Evolutionary conservation across 2,329 filamentous ascomycete genomes (phyloP), one percentile per base, ranked within the genome.

Genomic region (Chrysosporium keratinophilum): DNA sequence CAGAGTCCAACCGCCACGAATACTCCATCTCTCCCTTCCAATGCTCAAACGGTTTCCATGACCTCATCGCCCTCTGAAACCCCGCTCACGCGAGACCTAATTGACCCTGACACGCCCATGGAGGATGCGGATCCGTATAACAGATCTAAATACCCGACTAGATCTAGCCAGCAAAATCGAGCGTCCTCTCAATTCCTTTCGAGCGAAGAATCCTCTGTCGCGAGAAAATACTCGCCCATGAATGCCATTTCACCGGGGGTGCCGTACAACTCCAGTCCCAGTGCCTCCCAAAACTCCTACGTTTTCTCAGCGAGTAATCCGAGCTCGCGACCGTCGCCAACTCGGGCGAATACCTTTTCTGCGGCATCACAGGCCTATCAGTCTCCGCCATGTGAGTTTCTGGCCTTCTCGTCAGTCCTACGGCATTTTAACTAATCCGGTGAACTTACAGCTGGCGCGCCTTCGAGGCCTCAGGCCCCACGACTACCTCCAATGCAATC

Each of bases 161-260:
- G 87, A 61, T 82, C 82, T 69, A 85, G 89, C 69, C 85, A 90
- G 67, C 82, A 88, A 64, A 67, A 57, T 60, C 83, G 91, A 61
- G 76, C 82, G 56, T 88, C 80, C 58, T 81, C 88, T 62, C 85
- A 91, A 68, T 86, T 85, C 61, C 71, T 83, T 45, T 75, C 84
- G 49, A 83, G 83, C 60, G 83, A 91, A 65, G 83, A 87, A 56
- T 93, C 88, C 42, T 78, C 87, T 49, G 88, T 88, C 54, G 87
- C 89, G 56, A 87, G 94, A 69, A 83, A 90, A 66, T 97, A 97
- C 72, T 97, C 91, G 45, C 93, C 91, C 59, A 96, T 96, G 90
- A 91, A 95, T 68, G 80, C 82, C 14, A 75, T 94, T 57, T 88
- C 89, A 57, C 87, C 89, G 40, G 82, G 84, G 34, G 85, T 87